Evolutionary conservation across 371 early-diverging fungal genomes (phyloP).

Genomic region (Rhizopus microsporus): DNA sequence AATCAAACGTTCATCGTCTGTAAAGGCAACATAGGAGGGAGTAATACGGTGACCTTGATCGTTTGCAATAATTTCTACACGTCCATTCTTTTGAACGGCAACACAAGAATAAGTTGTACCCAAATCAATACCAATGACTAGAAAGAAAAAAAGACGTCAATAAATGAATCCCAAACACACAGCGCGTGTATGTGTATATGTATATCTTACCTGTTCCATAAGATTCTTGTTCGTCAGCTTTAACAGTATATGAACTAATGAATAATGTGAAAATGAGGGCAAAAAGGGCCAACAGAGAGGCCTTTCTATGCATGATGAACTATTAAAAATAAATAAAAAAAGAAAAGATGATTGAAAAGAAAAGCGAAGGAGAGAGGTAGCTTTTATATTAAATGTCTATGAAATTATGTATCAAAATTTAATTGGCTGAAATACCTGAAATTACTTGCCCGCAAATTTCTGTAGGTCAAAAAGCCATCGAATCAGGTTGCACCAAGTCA

Average conservation of each 20-base stretch:
- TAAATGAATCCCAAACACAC: neutral
- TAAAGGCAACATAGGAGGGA: constrained; percentile 88
- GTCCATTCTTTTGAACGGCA: constrained; percentile 89
- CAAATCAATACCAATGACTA: constrained; percentile 77
- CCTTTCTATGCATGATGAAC: constrained; percentile 43
- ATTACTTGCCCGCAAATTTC: constrained; percentile 18
- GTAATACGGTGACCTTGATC: constrained; percentile 85
- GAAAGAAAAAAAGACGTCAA: constrained; percentile 4
- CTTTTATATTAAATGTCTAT: constrained; percentile 14
- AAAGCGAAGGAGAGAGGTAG: constrained; percentile 4
- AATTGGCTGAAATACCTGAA: constrained; percentile 35
- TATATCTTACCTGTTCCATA: constrained; percentile 52
- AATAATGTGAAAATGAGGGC: constrained; percentile 45
- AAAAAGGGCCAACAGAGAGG: constrained; percentile 48
- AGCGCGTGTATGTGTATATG: neutral
- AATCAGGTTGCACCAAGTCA: constrained; percentile 33
- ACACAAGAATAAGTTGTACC: constrained; percentile 99
- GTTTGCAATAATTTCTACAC: constrained; percentile 84
- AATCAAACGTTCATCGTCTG: constrained; percentile 81
- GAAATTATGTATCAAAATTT: constrained; percentile 46
- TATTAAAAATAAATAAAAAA: constrained; percentile 17
- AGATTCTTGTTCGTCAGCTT: constrained; percentile 46
- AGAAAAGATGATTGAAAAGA: constrained; percentile 27
- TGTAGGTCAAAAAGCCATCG: constrained; percentile 8
- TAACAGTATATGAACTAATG: constrained; percentile 30